Evolutionary conservation across 2,329 filamentous ascomycete species (phyloP), one percentile per base, ranked within the genome.

Genomic region (Shiraia bambusicola): DNA sequence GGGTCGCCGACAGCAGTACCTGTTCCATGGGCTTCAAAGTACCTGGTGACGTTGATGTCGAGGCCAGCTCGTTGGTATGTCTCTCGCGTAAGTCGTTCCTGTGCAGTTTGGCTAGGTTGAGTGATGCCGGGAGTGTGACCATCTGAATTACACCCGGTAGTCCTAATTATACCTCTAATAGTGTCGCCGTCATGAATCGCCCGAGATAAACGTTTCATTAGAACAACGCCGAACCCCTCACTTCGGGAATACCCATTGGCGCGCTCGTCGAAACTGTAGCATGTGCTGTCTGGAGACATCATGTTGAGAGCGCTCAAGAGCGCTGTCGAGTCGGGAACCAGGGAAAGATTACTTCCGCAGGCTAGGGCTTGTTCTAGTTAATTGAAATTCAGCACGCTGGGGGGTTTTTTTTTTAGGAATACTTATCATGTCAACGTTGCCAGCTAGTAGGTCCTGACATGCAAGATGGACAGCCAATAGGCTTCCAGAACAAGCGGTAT

Each of bases 231-330:
- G 2, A 80, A 70, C 0, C 82, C 83, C 52, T 86, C 83, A 1
- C 81, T 82, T 22, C 82, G 72, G 0, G 77, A 80, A 55, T 85
- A 87, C 0, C 83, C 83, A 40, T 79, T 78, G 12, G 80, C 83
- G 1, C 72, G 70, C 12, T 70, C 58, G 50, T 83, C 82, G 34
- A 62, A 70, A 24, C 58, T 63, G 32, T 52, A 56, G 8, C 47
- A 61, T 4, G 40, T 48, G 12, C 66, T 62, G 16, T 63, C 56
- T 12, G 61, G 63, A 2, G 59, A 67, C 24, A 69, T 55, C 37
- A 48, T 50, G 32, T 50, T 37, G 19, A 51, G 29, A 31, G 30
- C 35, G 34, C 38, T 49, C 8, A 51, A 30, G 28, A 48, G 26
- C 4, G 47, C 22, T 10, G 36, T 41, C 3, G 42, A 49, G 19